Base-by-base conservation (phyloP, 352 stramenopile genomes). In the Phytophthora macrochlamydospora region DNA sequence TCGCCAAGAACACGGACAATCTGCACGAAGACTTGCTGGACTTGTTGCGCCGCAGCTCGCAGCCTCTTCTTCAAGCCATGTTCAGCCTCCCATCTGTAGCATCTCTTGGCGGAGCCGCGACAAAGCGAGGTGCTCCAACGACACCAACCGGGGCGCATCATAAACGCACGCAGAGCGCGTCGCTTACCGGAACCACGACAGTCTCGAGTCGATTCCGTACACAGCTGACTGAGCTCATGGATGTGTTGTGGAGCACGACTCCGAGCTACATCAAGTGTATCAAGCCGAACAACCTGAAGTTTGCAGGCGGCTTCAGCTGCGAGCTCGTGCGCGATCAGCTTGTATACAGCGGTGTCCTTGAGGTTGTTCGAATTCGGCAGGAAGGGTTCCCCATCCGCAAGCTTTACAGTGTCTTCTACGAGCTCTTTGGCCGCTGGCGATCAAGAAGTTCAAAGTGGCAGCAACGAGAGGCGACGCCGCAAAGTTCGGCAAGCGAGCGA, bases 231-330 rank as follows among this genome's bases (percentile, higher is more conserved):
- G 86, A 93, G 29, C 70, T 97, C 38, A 95, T 94, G 86, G 82
- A 92, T 5, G 84, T 94, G 35, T 60, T 97, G 9, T 87, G 79
- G 73, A 76, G 73, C 40, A 98, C 93, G 46, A 92, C 91, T n/a
- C 92, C 92, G 5, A 93, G 94, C 40, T 98, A 98, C 66, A 94
- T 98, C 67, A 95, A 97, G 63, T 98, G 93, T 59, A 97, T 98
- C 72, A 98, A 98, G 75, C 94, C 94, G 4, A 98, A 98, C 78
- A 97, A 92, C 51, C 63, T 95, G 14, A 98, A 98, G 65, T 94
- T 97, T 45, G 81, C 92, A 0, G 84, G 93, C 42, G 75, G 89
- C 9, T 97, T 98, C 57, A 94, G 96, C 62, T 90, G 90, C 32
- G 72, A 95, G 30, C 67, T 94, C 7, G 91, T 97, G 11, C 82